Conservation (phyloP, 805 yeast genomes). For the Candida fluviatilis region DNA sequence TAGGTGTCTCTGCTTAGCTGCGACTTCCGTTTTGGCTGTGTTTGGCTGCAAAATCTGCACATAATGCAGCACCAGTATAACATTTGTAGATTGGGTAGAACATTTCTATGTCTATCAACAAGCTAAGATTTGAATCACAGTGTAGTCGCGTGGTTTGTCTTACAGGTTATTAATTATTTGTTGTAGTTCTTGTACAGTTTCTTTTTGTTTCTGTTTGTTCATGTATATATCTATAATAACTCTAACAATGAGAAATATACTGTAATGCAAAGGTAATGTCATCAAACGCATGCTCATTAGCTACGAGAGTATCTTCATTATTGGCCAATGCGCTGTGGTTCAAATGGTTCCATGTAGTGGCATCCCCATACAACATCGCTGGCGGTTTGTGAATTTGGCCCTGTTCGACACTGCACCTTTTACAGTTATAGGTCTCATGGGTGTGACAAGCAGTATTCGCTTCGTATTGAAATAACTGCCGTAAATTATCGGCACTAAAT, state of each 20-base stretch:
- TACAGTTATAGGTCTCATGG: constrained; percentile 87
- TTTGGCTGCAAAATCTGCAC: no score
- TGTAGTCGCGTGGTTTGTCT: no score
- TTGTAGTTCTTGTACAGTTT: no score
- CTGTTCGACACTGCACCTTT: constrained; percentile 51
- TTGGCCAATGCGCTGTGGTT: constrained; percentile 54
- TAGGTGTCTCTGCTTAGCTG: no score
- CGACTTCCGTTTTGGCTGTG: no score
- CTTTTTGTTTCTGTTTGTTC: no score
- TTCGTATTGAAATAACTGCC: constrained; percentile 69
- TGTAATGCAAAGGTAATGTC: constrained; percentile 88
- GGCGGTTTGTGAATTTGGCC: constrained; percentile 62
- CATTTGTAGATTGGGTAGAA: no score
- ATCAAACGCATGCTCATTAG: constrained; percentile 64
- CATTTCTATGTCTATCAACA: no score
- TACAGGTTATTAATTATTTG: no score
- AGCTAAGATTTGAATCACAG: no score
- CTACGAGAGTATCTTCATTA: constrained; percentile 74
- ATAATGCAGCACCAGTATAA: no score
- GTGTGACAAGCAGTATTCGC: constrained; percentile 77
- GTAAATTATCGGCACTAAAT: constrained; percentile 77
- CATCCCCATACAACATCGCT: constrained; percentile 95
- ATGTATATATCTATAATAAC: no score
- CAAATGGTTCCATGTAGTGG: constrained; percentile 96
- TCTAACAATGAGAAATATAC: constrained; percentile 75